Base-by-base conservation (phyloP, 768 basidiomycete genomes). In the Sistotremastrum suecicum region DNA sequence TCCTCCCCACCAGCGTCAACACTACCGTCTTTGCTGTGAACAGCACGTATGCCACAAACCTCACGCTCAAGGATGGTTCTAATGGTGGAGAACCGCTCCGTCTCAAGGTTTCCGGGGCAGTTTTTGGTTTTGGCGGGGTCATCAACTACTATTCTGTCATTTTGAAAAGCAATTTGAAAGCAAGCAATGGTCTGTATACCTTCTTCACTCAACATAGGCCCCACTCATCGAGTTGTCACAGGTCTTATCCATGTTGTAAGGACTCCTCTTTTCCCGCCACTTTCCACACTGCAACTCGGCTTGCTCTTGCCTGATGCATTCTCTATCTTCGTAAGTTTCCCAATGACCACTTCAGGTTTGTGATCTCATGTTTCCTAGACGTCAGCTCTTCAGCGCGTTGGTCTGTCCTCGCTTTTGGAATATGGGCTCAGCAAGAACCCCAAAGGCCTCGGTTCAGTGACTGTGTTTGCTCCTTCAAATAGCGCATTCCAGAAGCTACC, bases 241-340 rank as follows among this genome's bases (percentile, higher is more conserved):
- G 71, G 71, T 29, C 36, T 72, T 39, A 63, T 80, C 10, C 76
- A 82, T 55, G 66, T 67, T 10, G 59, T 80, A 42, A 65, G 69
- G 47, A 66, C 69, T 53, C 76, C 78, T 3, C 60, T 80, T 7
- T 61, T 78, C 30, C 74, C 74, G 29, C 74, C 75, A 39, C 69
- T 69, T 3, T 67, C 74, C 0, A 59, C 63, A 34, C 75, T 77
- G 54, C 67, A 69, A 48, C 64, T 65, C 41, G 54, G 70, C 5
- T 76, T 72, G 54, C 44, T 70, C 43, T 49, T 64, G 31, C 65
- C 66, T 0, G 55, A 61, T 9, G 47, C 53, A n/a, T 75, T 76
- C 47, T 70, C 74, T 3, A 72, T 65, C 32, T 59, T 77, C 41
- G 74, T 74, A 52, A 52, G 64, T 58, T 8, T 9, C 10, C 31